Evolutionary conservation across 768 basidiomycete species (phyloP).

Genomic region (Mycena capillaripes): DNA sequence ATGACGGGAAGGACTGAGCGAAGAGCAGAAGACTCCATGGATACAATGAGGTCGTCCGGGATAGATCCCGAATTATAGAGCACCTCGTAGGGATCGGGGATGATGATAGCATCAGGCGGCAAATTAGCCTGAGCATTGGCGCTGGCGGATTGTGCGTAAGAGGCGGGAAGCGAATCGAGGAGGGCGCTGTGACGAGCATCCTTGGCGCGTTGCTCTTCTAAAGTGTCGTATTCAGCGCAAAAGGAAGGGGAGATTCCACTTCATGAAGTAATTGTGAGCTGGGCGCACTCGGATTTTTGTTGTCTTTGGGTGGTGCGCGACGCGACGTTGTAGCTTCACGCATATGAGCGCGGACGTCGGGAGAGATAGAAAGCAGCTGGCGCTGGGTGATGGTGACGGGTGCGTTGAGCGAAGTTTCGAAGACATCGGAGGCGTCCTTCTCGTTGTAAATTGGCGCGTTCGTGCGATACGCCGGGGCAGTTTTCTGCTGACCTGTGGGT

Average conservation of each 20-base stretch:
- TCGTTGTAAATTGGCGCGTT: slow-evolving; percentile 37
- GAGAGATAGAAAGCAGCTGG: slow-evolving; percentile 38
- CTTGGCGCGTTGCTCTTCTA: not conserved
- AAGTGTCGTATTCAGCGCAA: not conserved
- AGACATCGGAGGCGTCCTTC: slow-evolving; percentile 26
- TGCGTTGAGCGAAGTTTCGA: slow-evolving; percentile 32
- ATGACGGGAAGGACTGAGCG: slow-evolving; percentile 10
- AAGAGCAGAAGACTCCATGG: slow-evolving; percentile 30
- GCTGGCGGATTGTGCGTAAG: not conserved
- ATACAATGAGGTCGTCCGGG: slow-evolving; percentile 21
- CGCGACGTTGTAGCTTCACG: slow-evolving; percentile 35
- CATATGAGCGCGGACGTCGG: slow-evolving; percentile 35
- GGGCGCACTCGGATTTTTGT: not conserved
- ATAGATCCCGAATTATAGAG: slow-evolving; percentile 1
- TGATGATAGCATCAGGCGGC: not conserved
- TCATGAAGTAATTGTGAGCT: not conserved
- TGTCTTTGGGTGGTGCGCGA: slow-evolving; percentile 10
- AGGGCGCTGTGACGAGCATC: not conserved
- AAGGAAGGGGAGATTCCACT: not conserved
- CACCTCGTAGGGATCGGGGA: not conserved
- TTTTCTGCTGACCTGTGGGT: slow-evolving; percentile 1
- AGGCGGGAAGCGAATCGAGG: slow-evolving; percentile 4
- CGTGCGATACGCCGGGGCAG: slow-evolving; percentile 32
- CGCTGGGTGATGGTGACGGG: slow-evolving; percentile 37
- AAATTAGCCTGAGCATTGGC: too few species aligned